Evolutionary conservation across 352 stramenopile species (phyloP).

Genomic region (Phytophthora sansomeana): DNA sequence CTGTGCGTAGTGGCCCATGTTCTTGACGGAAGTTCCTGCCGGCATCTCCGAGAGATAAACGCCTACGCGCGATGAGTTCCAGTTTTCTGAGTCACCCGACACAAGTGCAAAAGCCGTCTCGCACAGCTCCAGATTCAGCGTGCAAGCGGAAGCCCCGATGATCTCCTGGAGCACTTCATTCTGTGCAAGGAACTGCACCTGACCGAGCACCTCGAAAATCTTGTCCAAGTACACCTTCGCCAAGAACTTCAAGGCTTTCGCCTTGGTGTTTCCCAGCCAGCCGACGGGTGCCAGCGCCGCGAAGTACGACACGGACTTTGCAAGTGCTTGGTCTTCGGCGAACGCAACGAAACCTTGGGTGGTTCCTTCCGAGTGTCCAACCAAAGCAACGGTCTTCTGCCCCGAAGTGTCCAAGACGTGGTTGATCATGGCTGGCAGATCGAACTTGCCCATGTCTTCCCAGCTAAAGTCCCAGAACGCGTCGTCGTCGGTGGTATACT

Average conservation of each 20-base stretch:
- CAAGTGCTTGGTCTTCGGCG: slow-evolving; percentile 55
- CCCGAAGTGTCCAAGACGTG: slow-evolving; percentile 41
- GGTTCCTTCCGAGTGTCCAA: slow-evolving; percentile 61
- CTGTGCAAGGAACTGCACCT: slow-evolving; percentile 47
- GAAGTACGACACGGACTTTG: slow-evolving; percentile 58
- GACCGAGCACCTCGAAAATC: slow-evolving; percentile 42
- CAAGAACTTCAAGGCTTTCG: slow-evolving; percentile 36
- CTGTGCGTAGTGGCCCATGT: slow-evolving; percentile 59
- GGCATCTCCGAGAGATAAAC: no score
- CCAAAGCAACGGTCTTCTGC: slow-evolving; percentile 46
- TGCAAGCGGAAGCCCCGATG: slow-evolving; percentile 41
- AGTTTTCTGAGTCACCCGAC: slow-evolving; percentile 38
- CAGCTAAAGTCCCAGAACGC: slow-evolving; percentile 66
- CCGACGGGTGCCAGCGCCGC: slow-evolving; percentile 53
- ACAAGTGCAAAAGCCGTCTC: slow-evolving; percentile 45
- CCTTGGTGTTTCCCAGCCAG: slow-evolving; percentile 39
- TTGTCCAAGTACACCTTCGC: slow-evolving; percentile 51
- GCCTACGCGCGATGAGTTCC: no score
- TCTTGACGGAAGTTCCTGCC: slow-evolving; percentile 64
- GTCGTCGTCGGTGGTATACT: slow-evolving; percentile 44
- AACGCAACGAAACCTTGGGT: slow-evolving; percentile 64
- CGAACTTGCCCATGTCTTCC: slow-evolving; percentile 61
- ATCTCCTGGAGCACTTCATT: slow-evolving; percentile 46
- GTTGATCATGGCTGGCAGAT: slow-evolving; percentile 58
- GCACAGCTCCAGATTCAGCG: slow-evolving; percentile 40